These are phyloP conservation scores for Penicillium sp. DNA, from an alignment of 2,329 filamentous ascomycete species.

Conservation along the genomic window DNA sequence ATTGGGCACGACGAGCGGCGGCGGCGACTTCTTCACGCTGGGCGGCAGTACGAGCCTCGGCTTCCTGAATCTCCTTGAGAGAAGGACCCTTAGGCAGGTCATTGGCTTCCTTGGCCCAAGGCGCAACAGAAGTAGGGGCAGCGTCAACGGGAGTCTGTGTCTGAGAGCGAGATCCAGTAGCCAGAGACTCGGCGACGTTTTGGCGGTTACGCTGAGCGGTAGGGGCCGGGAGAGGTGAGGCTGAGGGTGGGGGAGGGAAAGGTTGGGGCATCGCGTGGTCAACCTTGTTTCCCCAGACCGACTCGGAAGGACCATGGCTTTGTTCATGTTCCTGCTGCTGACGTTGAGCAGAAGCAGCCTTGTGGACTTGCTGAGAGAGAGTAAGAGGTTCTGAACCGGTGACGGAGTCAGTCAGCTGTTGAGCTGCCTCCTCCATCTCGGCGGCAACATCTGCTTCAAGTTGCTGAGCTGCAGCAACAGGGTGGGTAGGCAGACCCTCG, in stretches of 20 bases:
- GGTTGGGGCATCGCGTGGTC: constrained; percentile 65
- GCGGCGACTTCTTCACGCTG: constrained; percentile 80
- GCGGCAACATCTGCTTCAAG: constrained; percentile 26
- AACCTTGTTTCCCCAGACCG: constrained; percentile 57
- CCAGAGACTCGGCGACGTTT: constrained; percentile 74
- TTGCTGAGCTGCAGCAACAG: constrained; percentile 33
- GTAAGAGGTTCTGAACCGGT: constrained; percentile 57
- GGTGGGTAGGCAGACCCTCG: constrained; percentile 45
- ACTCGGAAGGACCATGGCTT: constrained; percentile 45
- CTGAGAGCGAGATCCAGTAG: constrained; percentile 66
- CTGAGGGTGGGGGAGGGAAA: constrained; percentile 70
- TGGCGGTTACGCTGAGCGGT: constrained; percentile 81
- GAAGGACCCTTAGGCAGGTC: constrained; percentile 81
- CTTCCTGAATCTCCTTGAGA: constrained; percentile 93
- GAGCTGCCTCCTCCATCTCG: constrained; percentile 23
- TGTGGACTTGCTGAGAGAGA: constrained; percentile 80
- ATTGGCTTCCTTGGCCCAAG: constrained; percentile 84
- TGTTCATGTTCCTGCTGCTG: constrained; percentile 40
- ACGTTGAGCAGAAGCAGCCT: constrained; percentile 55
- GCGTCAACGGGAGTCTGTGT: constrained; percentile 72
- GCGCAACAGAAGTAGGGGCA: constrained; percentile 74
- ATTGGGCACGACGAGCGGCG: constrained; percentile 67
- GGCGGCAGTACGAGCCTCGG: constrained; percentile 88
- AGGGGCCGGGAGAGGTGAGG: constrained; percentile 81
- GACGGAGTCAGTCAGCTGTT: constrained; percentile 21